A percentile compares a stretch with the other conserved stretches of the same genome.
phyloP scores from a whole-genome alignment of 2,329 filamentous ascomycete genomes.

The Drechslerella stenobrocha region DNA sequence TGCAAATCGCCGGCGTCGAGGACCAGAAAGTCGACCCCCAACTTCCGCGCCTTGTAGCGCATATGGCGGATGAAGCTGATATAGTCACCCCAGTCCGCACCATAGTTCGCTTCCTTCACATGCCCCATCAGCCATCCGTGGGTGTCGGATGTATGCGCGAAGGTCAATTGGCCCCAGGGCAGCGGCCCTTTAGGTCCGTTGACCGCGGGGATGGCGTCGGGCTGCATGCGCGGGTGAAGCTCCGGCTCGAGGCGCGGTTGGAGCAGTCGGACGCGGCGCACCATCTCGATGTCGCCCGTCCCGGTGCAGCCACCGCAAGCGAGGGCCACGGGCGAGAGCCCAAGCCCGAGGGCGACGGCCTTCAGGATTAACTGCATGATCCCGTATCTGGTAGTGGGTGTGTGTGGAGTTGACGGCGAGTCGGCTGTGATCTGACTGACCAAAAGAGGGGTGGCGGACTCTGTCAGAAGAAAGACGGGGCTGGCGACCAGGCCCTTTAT shows the following conservation, averaged over 20 bases:
- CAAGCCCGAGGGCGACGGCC: slow-evolving; percentile 35
- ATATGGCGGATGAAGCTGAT: slow-evolving; percentile 87
- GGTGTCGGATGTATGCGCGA: slow-evolving; percentile 46
- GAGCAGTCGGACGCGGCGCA: slow-evolving; percentile 35
- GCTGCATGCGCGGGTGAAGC: slow-evolving; percentile 45
- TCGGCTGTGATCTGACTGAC: too few relatives aligned
- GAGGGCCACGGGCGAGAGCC: slow-evolving; percentile 33
- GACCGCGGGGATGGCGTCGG: slow-evolving; percentile 26
- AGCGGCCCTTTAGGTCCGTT: slow-evolving; percentile 41
- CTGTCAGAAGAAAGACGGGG: too few relatives aligned
- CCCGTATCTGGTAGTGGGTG: slow-evolving; percentile 20
- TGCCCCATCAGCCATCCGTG: slow-evolving; percentile 85
- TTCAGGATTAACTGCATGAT: slow-evolving; percentile 5
- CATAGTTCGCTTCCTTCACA: slow-evolving; percentile 89
- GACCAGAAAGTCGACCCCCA: slow-evolving; percentile 83
- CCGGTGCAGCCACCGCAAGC: slow-evolving; percentile 44
- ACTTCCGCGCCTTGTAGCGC: slow-evolving; percentile 73
- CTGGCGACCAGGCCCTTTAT: too few relatives aligned
- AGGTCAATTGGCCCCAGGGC: slow-evolving; percentile 43
- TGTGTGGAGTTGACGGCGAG: too few relatives aligned
- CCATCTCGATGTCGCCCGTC: slow-evolving; percentile 42
- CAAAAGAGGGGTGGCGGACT: too few relatives aligned
- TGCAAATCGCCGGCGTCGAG: slow-evolving; percentile 78
- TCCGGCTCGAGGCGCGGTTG: slow-evolving; percentile 35
- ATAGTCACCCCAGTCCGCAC: slow-evolving; percentile 97